Percentiles rank a stretch among this genome's conserved stretches.
phyloP scores from a whole-genome alignment of 495 filamentous ascomycete genomes.

The Aspergillus funiculosus region DNA sequence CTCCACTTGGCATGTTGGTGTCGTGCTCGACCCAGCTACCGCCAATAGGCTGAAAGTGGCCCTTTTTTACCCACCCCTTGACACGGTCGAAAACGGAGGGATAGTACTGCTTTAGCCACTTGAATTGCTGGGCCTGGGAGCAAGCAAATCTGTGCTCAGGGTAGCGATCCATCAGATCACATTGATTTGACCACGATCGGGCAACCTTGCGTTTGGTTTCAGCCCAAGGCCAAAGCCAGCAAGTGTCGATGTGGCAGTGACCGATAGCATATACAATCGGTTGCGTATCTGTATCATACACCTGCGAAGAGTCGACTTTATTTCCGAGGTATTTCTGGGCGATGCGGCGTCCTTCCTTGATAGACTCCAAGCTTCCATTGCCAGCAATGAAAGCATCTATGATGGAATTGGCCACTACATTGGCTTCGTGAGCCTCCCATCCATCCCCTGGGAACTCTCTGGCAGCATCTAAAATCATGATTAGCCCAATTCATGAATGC shows the following conservation, averaged over 20 bases:
- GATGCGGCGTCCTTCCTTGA: slow-evolving; percentile 72
- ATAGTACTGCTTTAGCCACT: slow-evolving; percentile 90
- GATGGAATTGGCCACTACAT: slow-evolving; percentile 76
- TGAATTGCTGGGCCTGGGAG: slow-evolving; percentile 95
- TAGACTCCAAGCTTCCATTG: slow-evolving; percentile 64
- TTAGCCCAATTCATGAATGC: too few relatives aligned
- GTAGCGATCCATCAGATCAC: slow-evolving; percentile 87
- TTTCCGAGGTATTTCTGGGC: slow-evolving; percentile 76
- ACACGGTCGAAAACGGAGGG: slow-evolving; percentile 84
- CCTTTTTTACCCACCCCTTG: slow-evolving; percentile 81
- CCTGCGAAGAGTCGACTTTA: slow-evolving; percentile 72
- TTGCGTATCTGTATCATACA: slow-evolving; percentile 69
- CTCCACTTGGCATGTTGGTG: slow-evolving; percentile 92
- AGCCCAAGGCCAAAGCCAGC: slow-evolving; percentile 98
- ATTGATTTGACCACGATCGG: slow-evolving; percentile 93
- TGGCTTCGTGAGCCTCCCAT: slow-evolving; percentile 81
- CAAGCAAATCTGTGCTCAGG: slow-evolving; percentile 88
- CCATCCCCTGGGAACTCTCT: slow-evolving; percentile 72
- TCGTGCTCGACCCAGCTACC: slow-evolving; percentile 99
- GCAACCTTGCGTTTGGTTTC: slow-evolving; percentile 97
- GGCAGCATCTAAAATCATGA: slow-evolving; percentile 56
- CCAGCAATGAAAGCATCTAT: slow-evolving; percentile 83
- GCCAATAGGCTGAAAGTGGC: slow-evolving; percentile 88
- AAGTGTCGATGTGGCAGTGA: slow-evolving; percentile 95
- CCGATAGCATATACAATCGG: slow-evolving; percentile 83